These are phyloP conservation scores for Trebouxia sp. DNA, from an alignment of 139 green algal genomes.

Conservation along the genomic window DNA sequence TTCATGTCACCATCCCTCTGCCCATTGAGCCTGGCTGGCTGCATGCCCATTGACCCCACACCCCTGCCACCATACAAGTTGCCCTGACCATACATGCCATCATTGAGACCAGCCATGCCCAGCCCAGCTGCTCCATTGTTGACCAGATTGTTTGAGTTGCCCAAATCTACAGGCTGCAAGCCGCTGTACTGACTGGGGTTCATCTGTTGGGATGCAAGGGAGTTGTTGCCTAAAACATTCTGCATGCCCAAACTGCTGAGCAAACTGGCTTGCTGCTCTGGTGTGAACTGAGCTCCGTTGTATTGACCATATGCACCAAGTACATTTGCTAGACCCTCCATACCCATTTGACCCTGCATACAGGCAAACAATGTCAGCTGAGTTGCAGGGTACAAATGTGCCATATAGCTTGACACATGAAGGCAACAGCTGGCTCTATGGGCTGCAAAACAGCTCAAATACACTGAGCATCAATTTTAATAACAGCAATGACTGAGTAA, in stretches of 20 bases:
- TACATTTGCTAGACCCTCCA: slow-evolving; percentile 7
- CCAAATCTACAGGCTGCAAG: slow-evolving; percentile 6
- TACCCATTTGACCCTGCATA: slow-evolving; percentile 7
- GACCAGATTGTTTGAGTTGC: slow-evolving; percentile 19
- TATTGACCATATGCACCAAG: slow-evolving; percentile 18
- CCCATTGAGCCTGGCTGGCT: not conserved
- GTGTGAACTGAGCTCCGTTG: slow-evolving; percentile 20
- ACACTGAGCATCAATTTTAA: too few species aligned
- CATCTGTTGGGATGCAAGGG: slow-evolving; percentile 11
- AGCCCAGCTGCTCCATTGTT: slow-evolving; percentile 6
- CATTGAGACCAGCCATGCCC: slow-evolving; percentile 23
- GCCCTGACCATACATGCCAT: slow-evolving; percentile 19
- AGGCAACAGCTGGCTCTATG: too few species aligned
- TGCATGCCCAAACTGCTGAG: slow-evolving; percentile 15
- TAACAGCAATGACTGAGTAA: too few species aligned
- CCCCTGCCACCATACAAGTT: slow-evolving; percentile 23
- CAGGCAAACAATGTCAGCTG: not conserved
- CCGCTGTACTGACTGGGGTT: slow-evolving; percentile 8
- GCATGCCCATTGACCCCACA: slow-evolving; percentile 39
- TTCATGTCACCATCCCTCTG: slow-evolving; percentile 15
- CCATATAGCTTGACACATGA: too few species aligned
- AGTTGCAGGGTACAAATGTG: too few species aligned
- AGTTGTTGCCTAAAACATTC: slow-evolving; percentile 16
- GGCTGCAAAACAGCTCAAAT: too few species aligned
- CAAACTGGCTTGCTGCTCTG: slow-evolving; percentile 19